phyloP scores from a whole-genome alignment of 345 rosid species.

The Noccaea caerulescens region DNA sequence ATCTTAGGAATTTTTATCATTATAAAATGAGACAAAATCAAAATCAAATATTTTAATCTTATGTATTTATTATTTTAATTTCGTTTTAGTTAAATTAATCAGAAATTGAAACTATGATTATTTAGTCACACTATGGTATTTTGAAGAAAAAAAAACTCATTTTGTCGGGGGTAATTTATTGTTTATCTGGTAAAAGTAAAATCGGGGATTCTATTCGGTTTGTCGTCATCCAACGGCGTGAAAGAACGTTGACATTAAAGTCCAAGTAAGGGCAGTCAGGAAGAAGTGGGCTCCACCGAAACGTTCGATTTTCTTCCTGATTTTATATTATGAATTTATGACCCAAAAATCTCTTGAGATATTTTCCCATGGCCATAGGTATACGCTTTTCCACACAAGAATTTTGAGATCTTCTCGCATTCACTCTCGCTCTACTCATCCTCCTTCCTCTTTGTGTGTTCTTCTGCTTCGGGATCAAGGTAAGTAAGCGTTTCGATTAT shows the following conservation, averaged over 20 bases:
- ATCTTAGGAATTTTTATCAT: no score
- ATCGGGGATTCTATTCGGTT: neutral
- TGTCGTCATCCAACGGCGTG: slow-evolving; percentile 8
- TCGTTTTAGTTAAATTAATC: no score
- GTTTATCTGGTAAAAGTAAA: neutral
- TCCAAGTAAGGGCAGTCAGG: neutral
- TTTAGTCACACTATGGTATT: no score
- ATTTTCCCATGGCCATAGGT: neutral
- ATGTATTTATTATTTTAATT: no score
- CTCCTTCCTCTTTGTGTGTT: neutral
- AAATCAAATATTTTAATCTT: no score
- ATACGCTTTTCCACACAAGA: neutral
- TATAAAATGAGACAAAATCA: no score
- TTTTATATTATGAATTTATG: no score
- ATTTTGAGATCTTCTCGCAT: neutral
- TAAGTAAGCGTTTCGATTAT: neutral
- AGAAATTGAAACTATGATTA: no score
- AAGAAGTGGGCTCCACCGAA: neutral
- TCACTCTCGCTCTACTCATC: neutral
- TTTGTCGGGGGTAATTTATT: no score
- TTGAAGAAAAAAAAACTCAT: no score
- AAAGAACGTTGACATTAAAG: slow-evolving; percentile 19
- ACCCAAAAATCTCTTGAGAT: neutral
- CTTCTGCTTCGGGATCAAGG: neutral
- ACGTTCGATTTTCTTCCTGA: neutral